These are phyloP conservation scores for Wickerhamiella qilinensis DNA, from an alignment of 805 yeast species.

Conservation along the genomic window DNA sequence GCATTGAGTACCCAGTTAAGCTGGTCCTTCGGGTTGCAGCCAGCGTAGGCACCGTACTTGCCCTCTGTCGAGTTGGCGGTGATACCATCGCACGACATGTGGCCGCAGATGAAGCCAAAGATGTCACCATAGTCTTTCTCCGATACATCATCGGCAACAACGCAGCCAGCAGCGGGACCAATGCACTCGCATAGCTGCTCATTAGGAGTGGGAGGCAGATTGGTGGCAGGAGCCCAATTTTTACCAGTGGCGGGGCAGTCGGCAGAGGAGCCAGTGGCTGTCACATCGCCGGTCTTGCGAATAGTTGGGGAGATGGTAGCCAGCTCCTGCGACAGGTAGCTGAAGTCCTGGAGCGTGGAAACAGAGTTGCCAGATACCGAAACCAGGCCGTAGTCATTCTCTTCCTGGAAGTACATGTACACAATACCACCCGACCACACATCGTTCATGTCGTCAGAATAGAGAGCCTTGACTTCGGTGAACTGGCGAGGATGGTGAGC, in stretches of 20 bases:
- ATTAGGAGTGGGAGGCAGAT: constrained; percentile 67
- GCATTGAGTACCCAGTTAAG: constrained; percentile 49
- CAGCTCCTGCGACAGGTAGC: constrained; percentile 37
- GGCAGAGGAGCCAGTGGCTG: constrained; percentile 23
- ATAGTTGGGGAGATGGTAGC: constrained; percentile 35
- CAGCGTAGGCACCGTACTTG: constrained; percentile 54
- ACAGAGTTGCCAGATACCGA: constrained; percentile 34
- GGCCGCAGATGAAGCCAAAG: constrained; percentile 41
- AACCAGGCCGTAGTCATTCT: constrained; percentile 68
- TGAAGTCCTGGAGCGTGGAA: constrained; percentile 45
- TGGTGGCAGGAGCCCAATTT: constrained; percentile 52
- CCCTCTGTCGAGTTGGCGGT: constrained; percentile 47
- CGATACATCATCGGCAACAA: constrained; percentile 35
- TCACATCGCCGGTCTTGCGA: constrained; percentile 24
- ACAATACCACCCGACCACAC: constrained; percentile 93
- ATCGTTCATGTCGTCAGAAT: constrained; percentile 56
- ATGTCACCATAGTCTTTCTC: constrained; percentile 41
- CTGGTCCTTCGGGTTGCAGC: constrained; percentile 56
- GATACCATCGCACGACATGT: constrained; percentile 45
- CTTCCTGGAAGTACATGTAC: constrained; percentile 81
- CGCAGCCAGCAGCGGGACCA: constrained; percentile 37
- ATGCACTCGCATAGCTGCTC: constrained; percentile 50
- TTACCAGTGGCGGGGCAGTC: constrained; percentile 34
- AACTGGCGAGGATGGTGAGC: constrained; percentile 56
- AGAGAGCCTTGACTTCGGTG: constrained; percentile 56